Evolutionary conservation across 2,329 filamentous ascomycete species (phyloP), one percentile per base, ranked within the genome.

Genomic region (Paradendryphiella salina): DNA sequence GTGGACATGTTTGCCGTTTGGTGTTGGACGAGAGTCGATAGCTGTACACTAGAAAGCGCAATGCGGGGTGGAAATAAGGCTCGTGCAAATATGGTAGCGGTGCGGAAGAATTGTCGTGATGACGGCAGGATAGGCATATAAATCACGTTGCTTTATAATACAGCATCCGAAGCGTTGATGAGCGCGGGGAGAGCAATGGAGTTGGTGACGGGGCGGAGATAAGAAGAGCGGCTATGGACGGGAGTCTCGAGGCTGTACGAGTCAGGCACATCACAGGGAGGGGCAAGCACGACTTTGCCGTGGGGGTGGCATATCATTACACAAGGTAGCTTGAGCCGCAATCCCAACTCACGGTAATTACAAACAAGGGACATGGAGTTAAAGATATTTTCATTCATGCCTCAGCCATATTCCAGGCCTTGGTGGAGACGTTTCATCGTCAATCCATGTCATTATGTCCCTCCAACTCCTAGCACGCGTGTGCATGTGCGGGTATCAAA

Each of bases 1-100:
- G 89, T 83, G 35, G 89, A 82, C 84, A 87, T 87, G 50, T 74
- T 82, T 65, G 80, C 53, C 33, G 59, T 46, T 3, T 60, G 57
- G 42, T 47, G 54, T 20, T 54, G 59, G 11, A 59, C 31, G 46
- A 47, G 32, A 39, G 14, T 46, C n/a, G 54, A 32, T 38, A 52
- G 38, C 14, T 48, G 49, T 31, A 15, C 29, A 43, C 37, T 57
- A 34, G 56, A 18, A 46, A 46, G 37, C 11, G 13, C 34, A 28
- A 50, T 21, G 59, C 39, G 55, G 51, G 50, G 55, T 52, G 47
- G 46, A 17, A 61, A 11, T 15, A 52, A 15, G 42, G 60, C 45
- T 52, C 41, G 40, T 28, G 44, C 34, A 45, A 63, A 49, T 34
- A 53, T 46, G 36, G 50, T 17, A 33, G 58, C 53, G 37, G 65